phyloP scores from a whole-genome alignment of 116 monocot species.

The Posidonia oceanica region DNA sequence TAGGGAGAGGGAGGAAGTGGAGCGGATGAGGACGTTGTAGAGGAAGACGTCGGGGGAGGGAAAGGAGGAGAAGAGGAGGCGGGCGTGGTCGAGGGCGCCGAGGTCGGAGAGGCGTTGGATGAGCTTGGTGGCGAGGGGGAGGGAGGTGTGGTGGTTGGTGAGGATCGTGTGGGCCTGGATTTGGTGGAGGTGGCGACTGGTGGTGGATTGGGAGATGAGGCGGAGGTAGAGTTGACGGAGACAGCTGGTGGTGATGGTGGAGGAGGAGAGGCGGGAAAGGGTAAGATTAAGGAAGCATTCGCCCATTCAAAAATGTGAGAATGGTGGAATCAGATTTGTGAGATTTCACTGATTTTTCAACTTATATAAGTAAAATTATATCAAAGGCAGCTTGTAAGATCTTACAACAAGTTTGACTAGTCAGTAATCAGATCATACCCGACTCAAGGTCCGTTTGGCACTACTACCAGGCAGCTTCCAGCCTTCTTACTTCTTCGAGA shows the following conservation, averaged over 20 bases:
- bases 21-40: conserved; percentile 36
- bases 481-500: no score
- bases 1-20: conserved; percentile 8
- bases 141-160: conserved; percentile 20
- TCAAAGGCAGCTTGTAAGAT: no score
- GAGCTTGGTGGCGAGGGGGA: conserved; percentile 23
- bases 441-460: no score
- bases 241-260: background rate
- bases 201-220: conserved; percentile 23
- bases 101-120: conserved; percentile 21
- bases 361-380: no score
- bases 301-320: background rate
- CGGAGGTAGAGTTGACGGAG: conserved; percentile 15
- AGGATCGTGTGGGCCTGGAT: conserved; percentile 27
- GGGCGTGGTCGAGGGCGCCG: conserved; percentile 7
- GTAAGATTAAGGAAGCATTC: background rate
- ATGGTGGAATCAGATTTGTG: background rate
- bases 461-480: no score
- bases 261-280: background rate
- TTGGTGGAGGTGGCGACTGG: conserved; percentile 25
- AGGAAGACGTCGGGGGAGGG: conserved; percentile 37
- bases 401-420: no score
- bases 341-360: no score
- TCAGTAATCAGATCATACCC: no score
- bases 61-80: conserved; percentile 22